Evolutionary conservation across 352 stramenopile species (phyloP).

Genomic region (Elongisporangium senticosum): DNA sequence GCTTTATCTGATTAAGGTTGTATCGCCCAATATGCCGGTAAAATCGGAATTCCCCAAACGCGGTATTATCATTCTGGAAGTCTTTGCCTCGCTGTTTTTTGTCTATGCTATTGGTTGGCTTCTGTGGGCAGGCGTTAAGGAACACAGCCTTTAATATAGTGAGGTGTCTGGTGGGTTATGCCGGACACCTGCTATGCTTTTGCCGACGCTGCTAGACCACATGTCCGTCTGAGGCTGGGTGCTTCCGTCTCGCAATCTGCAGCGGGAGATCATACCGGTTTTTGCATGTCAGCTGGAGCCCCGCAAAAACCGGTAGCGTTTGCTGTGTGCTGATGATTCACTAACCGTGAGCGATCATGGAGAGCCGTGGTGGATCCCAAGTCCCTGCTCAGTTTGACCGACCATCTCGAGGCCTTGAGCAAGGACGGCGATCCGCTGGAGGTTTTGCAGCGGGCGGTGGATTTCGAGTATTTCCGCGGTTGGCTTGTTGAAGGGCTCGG

Average conservation of each 20-base stretch:
- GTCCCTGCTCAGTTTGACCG: constrained; percentile 5
- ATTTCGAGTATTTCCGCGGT: constrained; percentile 5
- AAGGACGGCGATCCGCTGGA: constrained; percentile 4
- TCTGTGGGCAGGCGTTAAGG: constrained; percentile 5
- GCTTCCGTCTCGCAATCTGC: constrained; percentile 5
- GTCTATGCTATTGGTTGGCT: constrained; percentile 5
- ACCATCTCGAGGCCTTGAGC: constrained; percentile 5
- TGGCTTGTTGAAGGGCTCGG: constrained; percentile 5
- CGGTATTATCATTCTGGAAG: constrained; percentile 6
- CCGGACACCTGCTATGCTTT: constrained; percentile 5
- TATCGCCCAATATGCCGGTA: constrained; percentile 5
- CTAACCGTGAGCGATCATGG: constrained; percentile 5
- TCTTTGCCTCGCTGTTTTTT: constrained; percentile 6
- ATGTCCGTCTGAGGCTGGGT: constrained; percentile 5
- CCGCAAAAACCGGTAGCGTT: constrained; percentile 5
- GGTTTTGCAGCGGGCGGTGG: constrained; percentile 4
- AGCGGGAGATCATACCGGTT: constrained; percentile 5
- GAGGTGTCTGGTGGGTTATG: constrained; percentile 5
- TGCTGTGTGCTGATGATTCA: constrained; percentile 5
- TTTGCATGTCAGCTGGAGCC: constrained; percentile 5
- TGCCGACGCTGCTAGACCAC: constrained; percentile 4
- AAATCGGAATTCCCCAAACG: constrained; percentile 5
- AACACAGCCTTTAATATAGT: constrained; percentile 6
- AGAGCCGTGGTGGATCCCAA: constrained; percentile 5
- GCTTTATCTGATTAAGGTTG: constrained; percentile 6